Percentiles rank a stretch among this genome's conserved stretches.
These are phyloP conservation scores for Boletus rubescentipes DNA, from an alignment of 768 basidiomycete species.

Conservation along the genomic window DNA sequence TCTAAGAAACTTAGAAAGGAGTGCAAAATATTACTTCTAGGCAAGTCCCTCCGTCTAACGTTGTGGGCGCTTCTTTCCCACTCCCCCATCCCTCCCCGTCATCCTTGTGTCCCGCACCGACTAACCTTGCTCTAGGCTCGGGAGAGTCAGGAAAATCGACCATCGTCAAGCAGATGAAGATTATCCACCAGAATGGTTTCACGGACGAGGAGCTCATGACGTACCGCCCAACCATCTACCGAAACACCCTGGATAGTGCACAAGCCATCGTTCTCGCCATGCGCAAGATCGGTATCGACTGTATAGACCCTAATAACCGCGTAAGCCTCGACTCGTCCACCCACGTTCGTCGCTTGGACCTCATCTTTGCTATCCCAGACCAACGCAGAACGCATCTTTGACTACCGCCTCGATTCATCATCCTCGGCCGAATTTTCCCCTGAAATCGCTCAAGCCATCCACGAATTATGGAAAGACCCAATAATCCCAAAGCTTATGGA, in stretches of 20 bases:
- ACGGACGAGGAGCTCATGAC: slow-evolving; percentile 70
- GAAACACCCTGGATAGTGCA: slow-evolving; percentile 86
- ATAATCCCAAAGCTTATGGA: slow-evolving; percentile 53
- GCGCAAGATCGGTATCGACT: slow-evolving; percentile 83
- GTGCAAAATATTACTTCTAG: slow-evolving; percentile 91
- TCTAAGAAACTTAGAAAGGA: slow-evolving; percentile 77
- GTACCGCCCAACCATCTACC: slow-evolving; percentile 78
- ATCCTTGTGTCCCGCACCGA: background rate
- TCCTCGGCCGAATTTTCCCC: slow-evolving; percentile 48
- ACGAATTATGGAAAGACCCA: slow-evolving; percentile 69
- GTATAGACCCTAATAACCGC: slow-evolving; percentile 63
- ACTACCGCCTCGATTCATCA: slow-evolving; percentile 48
- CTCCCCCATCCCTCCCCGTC: background rate
- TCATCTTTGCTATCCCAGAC: slow-evolving; percentile 28
- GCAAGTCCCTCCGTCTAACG: slow-evolving; percentile 44
- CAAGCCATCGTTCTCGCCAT: slow-evolving; percentile 84
- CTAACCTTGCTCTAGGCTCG: slow-evolving; percentile 56
- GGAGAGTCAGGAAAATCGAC: slow-evolving; percentile 95
- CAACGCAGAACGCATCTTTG: slow-evolving; percentile 61
- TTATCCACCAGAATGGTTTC: slow-evolving; percentile 93
- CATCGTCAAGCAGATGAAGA: slow-evolving; percentile 99
- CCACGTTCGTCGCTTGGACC: background rate
- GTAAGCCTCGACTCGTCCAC: slow-evolving; percentile 11
- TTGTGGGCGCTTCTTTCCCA: slow-evolving; percentile 10
- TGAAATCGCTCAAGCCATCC: slow-evolving; percentile 70